A percentile compares a stretch with the other conserved stretches of the same genome.
phyloP scores from a whole-genome alignment of 352 stramenopile species.

The Sclerospora graminicola region DNA sequence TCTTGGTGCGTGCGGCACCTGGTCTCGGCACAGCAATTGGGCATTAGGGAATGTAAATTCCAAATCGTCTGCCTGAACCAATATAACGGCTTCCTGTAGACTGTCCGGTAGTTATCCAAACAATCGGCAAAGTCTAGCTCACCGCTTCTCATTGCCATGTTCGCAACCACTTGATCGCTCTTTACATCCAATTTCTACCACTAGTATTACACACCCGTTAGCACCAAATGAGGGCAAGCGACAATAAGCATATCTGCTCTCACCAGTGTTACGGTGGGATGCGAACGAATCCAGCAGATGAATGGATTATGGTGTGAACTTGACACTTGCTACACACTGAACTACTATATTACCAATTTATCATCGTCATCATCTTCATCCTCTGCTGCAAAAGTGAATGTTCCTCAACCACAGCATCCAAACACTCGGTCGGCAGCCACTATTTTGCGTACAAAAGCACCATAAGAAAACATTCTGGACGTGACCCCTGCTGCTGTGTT shows the following conservation, averaged over 20 bases:
- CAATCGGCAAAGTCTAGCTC: constrained; percentile 79
- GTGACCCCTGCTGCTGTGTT: no score
- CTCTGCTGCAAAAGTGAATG: no score
- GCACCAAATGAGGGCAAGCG: neutral
- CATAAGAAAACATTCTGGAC: no score
- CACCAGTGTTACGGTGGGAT: constrained; percentile 28
- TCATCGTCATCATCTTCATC: no score
- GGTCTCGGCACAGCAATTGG: constrained; percentile 49
- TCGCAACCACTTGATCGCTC: constrained; percentile 33
- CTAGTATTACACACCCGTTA: constrained; percentile 14
- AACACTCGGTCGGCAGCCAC: no score
- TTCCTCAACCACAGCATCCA: no score
- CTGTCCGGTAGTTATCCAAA: constrained; percentile 53
- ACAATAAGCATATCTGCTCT: constrained; percentile 1
- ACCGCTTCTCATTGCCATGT: constrained; percentile 52
- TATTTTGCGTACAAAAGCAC: no score
- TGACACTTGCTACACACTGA: constrained; percentile 24
- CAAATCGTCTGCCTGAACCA: constrained; percentile 67
- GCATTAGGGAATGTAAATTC: constrained; percentile 79
- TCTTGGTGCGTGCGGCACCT: constrained; percentile 28
- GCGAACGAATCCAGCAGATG: constrained; percentile 22
- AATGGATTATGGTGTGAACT: constrained; percentile 21
- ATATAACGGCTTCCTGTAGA: constrained; percentile 26
- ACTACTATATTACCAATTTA: constrained; percentile 20
- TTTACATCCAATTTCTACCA: constrained; percentile 76